Conservation (phyloP, 2,329 filamentous ascomycete species). For the Fonsecaea multimorphosa region DNA sequence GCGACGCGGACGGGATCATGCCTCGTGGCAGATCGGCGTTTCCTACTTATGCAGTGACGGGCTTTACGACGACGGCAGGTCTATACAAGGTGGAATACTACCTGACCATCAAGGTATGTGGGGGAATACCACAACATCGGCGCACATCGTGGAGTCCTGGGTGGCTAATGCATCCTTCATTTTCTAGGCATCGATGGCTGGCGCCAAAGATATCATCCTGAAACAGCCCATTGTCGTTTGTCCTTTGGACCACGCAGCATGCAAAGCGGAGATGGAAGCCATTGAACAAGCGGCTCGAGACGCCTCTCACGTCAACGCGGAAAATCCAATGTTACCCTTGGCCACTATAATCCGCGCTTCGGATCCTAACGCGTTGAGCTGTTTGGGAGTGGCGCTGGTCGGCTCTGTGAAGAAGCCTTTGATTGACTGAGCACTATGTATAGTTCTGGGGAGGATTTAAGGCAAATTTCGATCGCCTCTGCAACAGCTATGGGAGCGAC, state of each 20-base stretch:
- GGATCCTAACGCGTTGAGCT: slow-evolving; percentile 68
- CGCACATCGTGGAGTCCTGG: not conserved
- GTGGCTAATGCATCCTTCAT: slow-evolving; percentile 7
- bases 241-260: slow-evolving; percentile 90
- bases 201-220: slow-evolving; percentile 84
- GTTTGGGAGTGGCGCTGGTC: slow-evolving; percentile 67
- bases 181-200: slow-evolving; percentile 81
- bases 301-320: slow-evolving; percentile 82
- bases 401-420: slow-evolving; percentile 67
- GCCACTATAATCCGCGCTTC: slow-evolving; percentile 79
- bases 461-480: not conserved
- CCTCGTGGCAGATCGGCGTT: slow-evolving; percentile 84
- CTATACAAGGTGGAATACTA: slow-evolving; percentile 99
- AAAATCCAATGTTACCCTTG: slow-evolving; percentile 91
- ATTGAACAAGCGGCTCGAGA: slow-evolving; percentile 96
- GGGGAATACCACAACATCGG: not conserved
- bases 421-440: slow-evolving; percentile 62
- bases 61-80: slow-evolving; percentile 91
- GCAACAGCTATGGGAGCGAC: not conserved
- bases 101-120: slow-evolving; percentile 81
- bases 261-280: slow-evolving; percentile 98
- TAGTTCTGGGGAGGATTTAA: not conserved
- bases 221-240: slow-evolving; percentile 95
- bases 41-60: slow-evolving; percentile 83
- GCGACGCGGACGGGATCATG: slow-evolving; percentile 86